These are phyloP conservation scores for Botrytis hyacinthi DNA, from an alignment of 2,329 filamentous ascomycete species.

Conservation along the genomic window DNA sequence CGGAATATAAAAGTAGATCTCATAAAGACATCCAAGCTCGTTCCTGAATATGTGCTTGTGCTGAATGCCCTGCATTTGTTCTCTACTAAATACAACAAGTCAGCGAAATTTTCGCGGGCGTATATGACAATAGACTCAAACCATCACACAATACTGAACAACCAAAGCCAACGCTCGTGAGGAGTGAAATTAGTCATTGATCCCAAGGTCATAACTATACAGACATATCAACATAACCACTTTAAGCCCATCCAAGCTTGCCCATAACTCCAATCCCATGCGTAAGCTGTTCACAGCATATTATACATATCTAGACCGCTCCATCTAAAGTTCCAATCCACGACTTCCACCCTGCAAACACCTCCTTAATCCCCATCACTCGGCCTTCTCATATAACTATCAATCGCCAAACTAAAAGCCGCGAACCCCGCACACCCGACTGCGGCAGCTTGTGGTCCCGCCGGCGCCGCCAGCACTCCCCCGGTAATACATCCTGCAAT, in stretches of 20 bases:
- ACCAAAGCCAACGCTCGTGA: background rate
- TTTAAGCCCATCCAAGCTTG: constrained; percentile 11
- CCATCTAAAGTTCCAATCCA: background rate
- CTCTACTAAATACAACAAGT: background rate
- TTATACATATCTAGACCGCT: constrained; percentile 8
- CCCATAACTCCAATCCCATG: constrained; percentile 17
- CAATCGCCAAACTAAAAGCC: constrained; percentile 87
- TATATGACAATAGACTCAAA: background rate
- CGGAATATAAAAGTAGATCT: background rate
- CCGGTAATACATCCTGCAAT: constrained; percentile 88
- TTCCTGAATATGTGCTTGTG: background rate
- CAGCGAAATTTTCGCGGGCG: background rate
- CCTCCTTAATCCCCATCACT: constrained; percentile 49
- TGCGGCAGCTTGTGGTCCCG: constrained; percentile 83
- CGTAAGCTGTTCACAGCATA: constrained; percentile 12
- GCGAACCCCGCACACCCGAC: constrained; percentile 92
- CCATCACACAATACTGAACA: background rate
- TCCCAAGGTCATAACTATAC: constrained; percentile 12
- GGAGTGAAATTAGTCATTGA: constrained; percentile 10
- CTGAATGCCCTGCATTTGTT: background rate
- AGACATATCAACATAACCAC: constrained; percentile 8
- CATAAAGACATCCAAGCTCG: background rate
- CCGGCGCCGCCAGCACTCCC: constrained; percentile 79
- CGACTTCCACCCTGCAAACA: background rate
- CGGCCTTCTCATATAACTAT: constrained; percentile 84